Conservation (phyloP, 768 basidiomycete species). For the Auricularia auricula-judae region DNA sequence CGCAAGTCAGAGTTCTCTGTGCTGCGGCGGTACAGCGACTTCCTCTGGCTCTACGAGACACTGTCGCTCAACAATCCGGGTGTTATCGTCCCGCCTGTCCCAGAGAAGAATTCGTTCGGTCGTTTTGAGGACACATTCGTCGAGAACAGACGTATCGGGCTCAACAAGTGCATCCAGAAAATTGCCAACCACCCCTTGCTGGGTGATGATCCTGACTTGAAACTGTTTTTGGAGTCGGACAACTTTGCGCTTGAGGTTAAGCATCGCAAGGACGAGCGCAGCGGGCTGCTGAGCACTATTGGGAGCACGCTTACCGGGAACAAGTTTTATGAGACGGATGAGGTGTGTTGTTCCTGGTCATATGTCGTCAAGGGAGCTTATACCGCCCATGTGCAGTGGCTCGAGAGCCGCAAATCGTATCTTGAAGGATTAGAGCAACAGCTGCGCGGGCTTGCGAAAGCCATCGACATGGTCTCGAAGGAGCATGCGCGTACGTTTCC, state of each 20-base stretch:
- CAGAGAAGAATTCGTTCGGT: slow-evolving; percentile 89
- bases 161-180: slow-evolving; percentile 88
- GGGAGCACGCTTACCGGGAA: slow-evolving; percentile 71
- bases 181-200: slow-evolving; percentile 88
- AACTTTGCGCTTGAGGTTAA: slow-evolving; percentile 87
- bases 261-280: slow-evolving; percentile 70
- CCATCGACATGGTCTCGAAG: slow-evolving; percentile 77
- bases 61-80: slow-evolving; percentile 88
- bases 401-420: slow-evolving; percentile 74
- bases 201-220: slow-evolving; percentile 77
- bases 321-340: slow-evolving; percentile 81
- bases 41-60: slow-evolving; percentile 90
- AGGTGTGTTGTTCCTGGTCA: slow-evolving; percentile 32
- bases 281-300: slow-evolving; percentile 75
- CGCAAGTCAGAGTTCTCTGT: slow-evolving; percentile 83
- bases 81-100: slow-evolving; percentile 91
- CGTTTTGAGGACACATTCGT: slow-evolving; percentile 91
- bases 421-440: slow-evolving; percentile 88
- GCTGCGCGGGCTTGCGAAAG: slow-evolving; percentile 73
- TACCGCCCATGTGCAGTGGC: slow-evolving; percentile 54
- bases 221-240: slow-evolving; percentile 88
- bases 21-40: slow-evolving; percentile 94
- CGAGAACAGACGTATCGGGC: slow-evolving; percentile 66
- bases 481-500: slow-evolving; percentile 54
- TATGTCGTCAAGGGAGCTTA: neutral